A percentile compares a stretch with the other conserved stretches of the same genome.
phyloP scores from a whole-genome alignment of 371 early-diverging fungal species.

The Mortierella polycephala region DNA sequence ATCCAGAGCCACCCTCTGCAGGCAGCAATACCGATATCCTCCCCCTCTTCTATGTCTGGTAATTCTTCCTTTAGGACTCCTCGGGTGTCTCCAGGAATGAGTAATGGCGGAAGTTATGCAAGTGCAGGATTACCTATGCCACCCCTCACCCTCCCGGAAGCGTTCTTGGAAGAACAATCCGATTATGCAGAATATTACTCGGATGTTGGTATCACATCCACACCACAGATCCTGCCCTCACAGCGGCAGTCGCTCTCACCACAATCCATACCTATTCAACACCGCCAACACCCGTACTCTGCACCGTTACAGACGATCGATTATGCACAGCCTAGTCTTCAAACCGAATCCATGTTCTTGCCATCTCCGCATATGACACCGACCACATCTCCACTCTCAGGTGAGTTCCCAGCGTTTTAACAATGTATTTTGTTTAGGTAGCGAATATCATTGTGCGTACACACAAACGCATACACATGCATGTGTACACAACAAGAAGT shows the following conservation, averaged over 20 bases:
- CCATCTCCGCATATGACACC: constrained; percentile 43
- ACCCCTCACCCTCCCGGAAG: constrained; percentile 29
- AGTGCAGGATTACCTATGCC: constrained; percentile 20
- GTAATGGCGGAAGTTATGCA: constrained; percentile 6
- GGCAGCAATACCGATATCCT: constrained; percentile 1
- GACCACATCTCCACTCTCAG: constrained; percentile 27
- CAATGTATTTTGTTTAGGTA: too few relatives aligned
- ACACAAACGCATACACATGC: background rate
- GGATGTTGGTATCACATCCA: constrained; percentile 25
- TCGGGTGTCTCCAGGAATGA: constrained; percentile 33
- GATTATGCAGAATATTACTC: constrained; percentile 46
- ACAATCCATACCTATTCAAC: constrained; percentile 15
- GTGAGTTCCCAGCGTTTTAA: constrained; percentile 23
- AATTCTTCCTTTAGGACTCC: constrained; percentile 29
- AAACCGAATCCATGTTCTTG: constrained; percentile 10
- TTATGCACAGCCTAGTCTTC: background rate
- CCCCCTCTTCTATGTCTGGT: constrained; percentile 6
- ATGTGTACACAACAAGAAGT: background rate
- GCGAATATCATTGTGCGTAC: background rate
- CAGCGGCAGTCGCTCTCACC: constrained; percentile 8
- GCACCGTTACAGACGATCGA: background rate
- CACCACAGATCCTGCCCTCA: constrained; percentile 8
- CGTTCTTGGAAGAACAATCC: constrained; percentile 39
- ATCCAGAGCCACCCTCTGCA: constrained; percentile 21
- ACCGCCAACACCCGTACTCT: constrained; percentile 11